Evolutionary conservation across 768 basidiomycete genomes (phyloP).

Genomic region (Crucibulum laeve): DNA sequence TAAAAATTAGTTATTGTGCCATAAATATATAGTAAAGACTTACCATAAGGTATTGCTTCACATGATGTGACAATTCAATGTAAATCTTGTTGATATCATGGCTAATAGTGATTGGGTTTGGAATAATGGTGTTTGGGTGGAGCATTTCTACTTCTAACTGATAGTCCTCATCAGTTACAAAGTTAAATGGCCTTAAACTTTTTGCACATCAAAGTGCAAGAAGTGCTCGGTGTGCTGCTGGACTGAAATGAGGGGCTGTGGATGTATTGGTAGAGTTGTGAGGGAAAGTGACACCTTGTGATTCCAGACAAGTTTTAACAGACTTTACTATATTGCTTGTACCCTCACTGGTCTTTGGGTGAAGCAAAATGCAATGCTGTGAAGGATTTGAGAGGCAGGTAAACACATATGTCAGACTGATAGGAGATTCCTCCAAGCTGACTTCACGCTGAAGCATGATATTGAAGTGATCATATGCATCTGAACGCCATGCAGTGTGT

Average conservation of each 20-base stretch:
- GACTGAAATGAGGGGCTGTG: constrained; percentile 7
- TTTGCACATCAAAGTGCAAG: constrained; percentile 19
- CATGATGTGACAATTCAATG: too few species aligned
- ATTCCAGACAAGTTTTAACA: constrained; percentile 6
- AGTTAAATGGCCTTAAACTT: constrained; percentile 18
- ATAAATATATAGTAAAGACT: too few species aligned
- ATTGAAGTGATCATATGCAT: constrained; percentile 15
- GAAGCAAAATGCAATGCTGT: constrained; percentile 4
- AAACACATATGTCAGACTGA: constrained; percentile 12
- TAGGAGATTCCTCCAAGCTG: constrained; percentile 1
- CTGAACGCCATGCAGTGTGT: constrained; percentile 4
- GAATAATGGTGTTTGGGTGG: constrained; percentile 19
- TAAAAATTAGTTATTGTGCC: constrained; percentile 1
- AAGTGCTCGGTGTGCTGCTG: constrained; percentile 15
- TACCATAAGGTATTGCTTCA: too few species aligned
- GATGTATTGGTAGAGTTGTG: not conserved
- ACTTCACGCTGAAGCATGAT: constrained; percentile 10
- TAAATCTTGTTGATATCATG: too few species aligned
- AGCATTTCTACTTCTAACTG: constrained; percentile 22
- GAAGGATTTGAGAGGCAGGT: constrained; percentile 13
- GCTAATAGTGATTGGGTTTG: constrained; percentile 18
- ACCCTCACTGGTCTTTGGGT: constrained; percentile 14
- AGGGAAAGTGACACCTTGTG: constrained; percentile 3
- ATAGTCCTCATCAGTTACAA: constrained; percentile 22
- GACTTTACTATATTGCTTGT: constrained; percentile 15